Evolutionary conservation across 2,329 filamentous ascomycete genomes (phyloP).

Genomic region (Gnomoniopsis smithogilvyi): DNA sequence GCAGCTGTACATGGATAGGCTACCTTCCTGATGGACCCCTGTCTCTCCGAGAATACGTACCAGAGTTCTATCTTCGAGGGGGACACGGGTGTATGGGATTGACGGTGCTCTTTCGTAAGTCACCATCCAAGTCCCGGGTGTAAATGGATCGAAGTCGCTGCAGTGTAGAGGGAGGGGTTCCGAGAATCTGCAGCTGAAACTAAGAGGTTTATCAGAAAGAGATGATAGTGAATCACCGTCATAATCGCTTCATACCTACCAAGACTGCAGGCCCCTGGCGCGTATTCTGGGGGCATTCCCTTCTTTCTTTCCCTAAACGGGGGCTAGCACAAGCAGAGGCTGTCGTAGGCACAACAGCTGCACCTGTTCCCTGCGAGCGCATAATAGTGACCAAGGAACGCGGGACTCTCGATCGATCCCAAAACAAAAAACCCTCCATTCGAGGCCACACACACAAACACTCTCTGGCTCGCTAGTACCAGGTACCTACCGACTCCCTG

Average conservation of each 20-base stretch:
- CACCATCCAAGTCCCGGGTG: not conserved
- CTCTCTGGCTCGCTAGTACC: not conserved
- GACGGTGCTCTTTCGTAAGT: too few relatives aligned
- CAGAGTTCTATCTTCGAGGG: not conserved
- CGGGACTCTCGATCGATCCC: slow-evolving; percentile 18
- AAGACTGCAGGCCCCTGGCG: slow-evolving; percentile 1
- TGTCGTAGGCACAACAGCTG: not conserved
- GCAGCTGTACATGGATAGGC: not conserved
- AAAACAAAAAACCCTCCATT: slow-evolving; percentile 7
- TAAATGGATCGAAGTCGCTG: not conserved
- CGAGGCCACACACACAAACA: not conserved
- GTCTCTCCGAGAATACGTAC: not conserved
- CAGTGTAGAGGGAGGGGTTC: not conserved
- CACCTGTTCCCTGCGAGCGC: not conserved
- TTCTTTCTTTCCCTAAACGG: not conserved
- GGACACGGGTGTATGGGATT: too few relatives aligned
- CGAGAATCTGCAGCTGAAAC: too few relatives aligned
- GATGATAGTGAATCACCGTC: not conserved
- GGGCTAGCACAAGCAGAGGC: slow-evolving; percentile 9
- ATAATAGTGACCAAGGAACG: slow-evolving; percentile 15
- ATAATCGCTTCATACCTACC: not conserved
- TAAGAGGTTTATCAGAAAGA: too few relatives aligned
- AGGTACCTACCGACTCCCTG: not conserved
- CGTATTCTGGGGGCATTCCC: slow-evolving; percentile 4
- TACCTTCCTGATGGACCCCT: not conserved